A percentile compares a stretch with the other conserved stretches of the same genome.
Conservation (phyloP, 2,329 filamentous ascomycete species). For the Diplodia intermedia region DNA sequence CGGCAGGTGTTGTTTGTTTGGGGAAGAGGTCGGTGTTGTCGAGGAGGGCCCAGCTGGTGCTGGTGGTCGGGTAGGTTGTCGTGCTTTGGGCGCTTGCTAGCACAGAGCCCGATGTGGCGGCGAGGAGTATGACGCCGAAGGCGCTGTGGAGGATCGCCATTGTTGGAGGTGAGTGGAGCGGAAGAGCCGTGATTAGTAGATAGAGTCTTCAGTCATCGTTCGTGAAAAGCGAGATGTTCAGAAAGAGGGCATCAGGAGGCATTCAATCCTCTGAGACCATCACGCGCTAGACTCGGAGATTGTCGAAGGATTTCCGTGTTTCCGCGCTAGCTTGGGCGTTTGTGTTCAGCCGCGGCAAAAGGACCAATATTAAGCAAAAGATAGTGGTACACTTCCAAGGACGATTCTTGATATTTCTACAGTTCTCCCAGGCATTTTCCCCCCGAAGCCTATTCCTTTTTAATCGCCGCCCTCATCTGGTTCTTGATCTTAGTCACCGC, state of each 20-base stretch:
- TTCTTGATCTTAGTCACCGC: slow-evolving; percentile 62
- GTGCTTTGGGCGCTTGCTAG: slow-evolving; percentile 1
- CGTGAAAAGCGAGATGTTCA: background rate
- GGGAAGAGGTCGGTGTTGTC: slow-evolving; percentile 14
- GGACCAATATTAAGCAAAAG: background rate
- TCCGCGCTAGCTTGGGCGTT: background rate
- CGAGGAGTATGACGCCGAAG: too few relatives aligned
- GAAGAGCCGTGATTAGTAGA: background rate
- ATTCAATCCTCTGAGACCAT: background rate
- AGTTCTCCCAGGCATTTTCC: background rate
- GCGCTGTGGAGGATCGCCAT: background rate
- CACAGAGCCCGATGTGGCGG: background rate
- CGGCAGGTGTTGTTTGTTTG: background rate
- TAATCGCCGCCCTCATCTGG: slow-evolving; percentile 56
- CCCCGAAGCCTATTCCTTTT: slow-evolving; percentile 32
- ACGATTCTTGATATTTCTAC: slow-evolving; percentile 2
- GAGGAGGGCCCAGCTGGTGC: slow-evolving; percentile 12
- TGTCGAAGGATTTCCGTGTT: slow-evolving; percentile 4
- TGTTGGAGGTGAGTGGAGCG: background rate
- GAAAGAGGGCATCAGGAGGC: background rate
- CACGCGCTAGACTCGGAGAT: slow-evolving; percentile 11
- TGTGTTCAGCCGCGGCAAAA: background rate
- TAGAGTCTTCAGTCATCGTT: background rate
- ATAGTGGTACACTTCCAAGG: background rate
- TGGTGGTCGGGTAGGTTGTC: background rate